phyloP scores from a whole-genome alignment of 129 eudicot genomes.

The Smallanthus sonchifolius region DNA sequence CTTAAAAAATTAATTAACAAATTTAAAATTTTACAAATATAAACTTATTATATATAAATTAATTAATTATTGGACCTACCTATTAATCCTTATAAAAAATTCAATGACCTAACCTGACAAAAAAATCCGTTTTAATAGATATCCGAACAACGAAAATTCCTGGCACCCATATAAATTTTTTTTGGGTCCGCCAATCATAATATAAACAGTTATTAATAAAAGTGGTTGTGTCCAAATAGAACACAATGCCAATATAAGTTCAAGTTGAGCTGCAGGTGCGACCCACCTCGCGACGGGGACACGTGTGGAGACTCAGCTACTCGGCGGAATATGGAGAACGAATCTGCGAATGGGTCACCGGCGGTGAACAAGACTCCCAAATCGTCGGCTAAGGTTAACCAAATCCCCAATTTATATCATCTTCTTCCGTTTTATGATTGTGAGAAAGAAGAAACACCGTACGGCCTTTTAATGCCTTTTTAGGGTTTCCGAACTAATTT shows the following conservation, averaged over 20 bases:
- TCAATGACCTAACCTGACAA: no score
- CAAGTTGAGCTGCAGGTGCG: slow-evolving; percentile 15
- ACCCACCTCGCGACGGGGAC: slow-evolving; percentile 21
- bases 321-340: slow-evolving; percentile 18
- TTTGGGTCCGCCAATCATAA: no score
- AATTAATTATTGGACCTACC: no score
- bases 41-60: no score
- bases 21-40: no score
- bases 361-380: slow-evolving; percentile 25
- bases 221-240: background rate
- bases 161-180: no score
- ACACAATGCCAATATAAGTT: background rate
- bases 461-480: background rate
- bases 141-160: no score
- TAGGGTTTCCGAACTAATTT: slow-evolving; percentile 19
- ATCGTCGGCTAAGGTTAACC: slow-evolving; percentile 27
- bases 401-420: background rate
- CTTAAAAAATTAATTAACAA: no score
- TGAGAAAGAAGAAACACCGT: background rate
- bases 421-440: background rate
- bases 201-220: no score
- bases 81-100: no score
- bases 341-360: slow-evolving; percentile 23
- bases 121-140: no score
- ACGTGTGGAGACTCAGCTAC: slow-evolving; percentile 23